phyloP scores from a whole-genome alignment of 75 land plant species.

The Sequoia sempervirens region DNA sequence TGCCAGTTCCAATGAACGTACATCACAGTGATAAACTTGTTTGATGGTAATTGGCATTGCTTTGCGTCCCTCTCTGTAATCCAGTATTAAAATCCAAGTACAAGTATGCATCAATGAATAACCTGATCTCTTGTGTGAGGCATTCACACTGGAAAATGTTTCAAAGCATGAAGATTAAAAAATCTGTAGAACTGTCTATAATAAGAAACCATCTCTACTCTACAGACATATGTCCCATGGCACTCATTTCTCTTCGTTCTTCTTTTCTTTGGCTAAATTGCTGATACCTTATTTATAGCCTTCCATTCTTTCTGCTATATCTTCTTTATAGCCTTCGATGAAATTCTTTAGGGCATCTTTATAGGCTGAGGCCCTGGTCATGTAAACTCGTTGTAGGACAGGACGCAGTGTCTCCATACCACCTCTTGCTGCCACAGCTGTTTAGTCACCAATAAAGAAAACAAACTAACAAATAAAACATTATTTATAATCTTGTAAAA shows the following conservation, averaged over 20 bases:
- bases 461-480: neutral
- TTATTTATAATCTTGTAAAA: too few relatives aligned
- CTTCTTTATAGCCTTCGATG: constrained; percentile 86
- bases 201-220: neutral
- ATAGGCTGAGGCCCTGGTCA: constrained; percentile 83
- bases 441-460: neutral
- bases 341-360: constrained; percentile 81
- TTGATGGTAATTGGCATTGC: neutral
- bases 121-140: neutral
- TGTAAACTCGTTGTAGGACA: constrained; percentile 81
- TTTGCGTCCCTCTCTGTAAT: neutral
- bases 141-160: neutral
- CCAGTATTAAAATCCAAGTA: neutral
- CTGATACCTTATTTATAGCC: constrained; percentile 8
- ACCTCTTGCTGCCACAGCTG: constrained; percentile 87
- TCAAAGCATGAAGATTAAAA: neutral
- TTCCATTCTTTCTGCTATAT: constrained; percentile 59
- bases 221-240: neutral
- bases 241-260: neutral
- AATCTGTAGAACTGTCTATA: neutral
- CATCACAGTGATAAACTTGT: neutral
- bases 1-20: neutral
- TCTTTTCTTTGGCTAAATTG: neutral
- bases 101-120: neutral
- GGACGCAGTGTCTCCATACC: constrained; percentile 87